Percentiles rank a stretch among this genome's conserved stretches.
phyloP scores from a whole-genome alignment of 768 basidiomycete genomes.

The Termitomyces sp. region DNA sequence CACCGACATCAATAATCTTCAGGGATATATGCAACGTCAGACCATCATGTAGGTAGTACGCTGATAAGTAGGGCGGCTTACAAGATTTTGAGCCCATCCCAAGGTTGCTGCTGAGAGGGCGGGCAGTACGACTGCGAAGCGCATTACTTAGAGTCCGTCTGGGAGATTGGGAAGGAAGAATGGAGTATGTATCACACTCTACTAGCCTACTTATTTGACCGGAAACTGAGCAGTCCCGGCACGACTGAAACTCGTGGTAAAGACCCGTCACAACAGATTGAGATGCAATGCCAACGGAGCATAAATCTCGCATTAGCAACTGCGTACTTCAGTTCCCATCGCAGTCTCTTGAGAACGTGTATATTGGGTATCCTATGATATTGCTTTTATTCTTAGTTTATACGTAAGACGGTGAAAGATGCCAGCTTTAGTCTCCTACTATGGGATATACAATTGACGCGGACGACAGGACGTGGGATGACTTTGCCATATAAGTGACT shows the following conservation, averaged over 20 bases:
- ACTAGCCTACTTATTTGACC: background rate
- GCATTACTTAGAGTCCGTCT: slow-evolving; percentile 2
- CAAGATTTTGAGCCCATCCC: slow-evolving; percentile 19
- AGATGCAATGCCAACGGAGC: background rate
- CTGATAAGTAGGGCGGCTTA: background rate
- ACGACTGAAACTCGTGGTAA: background rate
- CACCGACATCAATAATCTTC: slow-evolving; percentile 36
- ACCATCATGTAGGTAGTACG: background rate
- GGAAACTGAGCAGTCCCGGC: background rate
- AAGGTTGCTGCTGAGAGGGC: slow-evolving; percentile 11
- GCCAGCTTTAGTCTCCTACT: background rate
- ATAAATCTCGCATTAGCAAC: background rate
- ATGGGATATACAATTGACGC: background rate
- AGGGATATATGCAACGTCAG: slow-evolving; percentile 7
- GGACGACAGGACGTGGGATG: background rate
- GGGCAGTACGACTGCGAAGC: slow-evolving; percentile 2
- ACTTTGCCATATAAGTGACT: background rate
- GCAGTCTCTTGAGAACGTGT: background rate
- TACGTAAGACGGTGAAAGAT: background rate
- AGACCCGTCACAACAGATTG: background rate
- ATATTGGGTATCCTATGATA: background rate
- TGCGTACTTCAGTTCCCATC: background rate
- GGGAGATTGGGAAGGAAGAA: background rate
- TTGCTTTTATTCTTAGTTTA: background rate
- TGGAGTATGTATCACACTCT: background rate